Percentiles rank a stretch among this genome's conserved stretches.
phyloP scores from a whole-genome alignment of 2,329 filamentous ascomycete genomes.

The Chaetomium sp. region DNA sequence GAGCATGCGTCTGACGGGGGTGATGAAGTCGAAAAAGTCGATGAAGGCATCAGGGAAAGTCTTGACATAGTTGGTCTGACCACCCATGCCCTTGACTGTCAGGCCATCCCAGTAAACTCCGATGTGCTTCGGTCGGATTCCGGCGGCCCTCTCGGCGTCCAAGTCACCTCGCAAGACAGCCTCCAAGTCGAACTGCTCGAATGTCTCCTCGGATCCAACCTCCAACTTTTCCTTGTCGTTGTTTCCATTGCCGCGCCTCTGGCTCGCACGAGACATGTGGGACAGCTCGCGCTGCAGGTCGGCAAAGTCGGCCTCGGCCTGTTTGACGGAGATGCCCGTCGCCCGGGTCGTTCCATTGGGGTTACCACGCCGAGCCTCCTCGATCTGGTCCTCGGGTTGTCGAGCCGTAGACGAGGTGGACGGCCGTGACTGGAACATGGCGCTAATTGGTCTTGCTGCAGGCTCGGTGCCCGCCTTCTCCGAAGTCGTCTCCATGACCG shows the following conservation, averaged over 20 bases:
- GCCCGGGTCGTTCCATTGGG: slow-evolving; percentile 50
- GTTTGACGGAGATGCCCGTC: slow-evolving; percentile 63
- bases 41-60: slow-evolving; percentile 79
- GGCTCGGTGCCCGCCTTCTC: slow-evolving; percentile 17
- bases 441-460: neutral
- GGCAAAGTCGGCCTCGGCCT: slow-evolving; percentile 70
- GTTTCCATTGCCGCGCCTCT: slow-evolving; percentile 50
- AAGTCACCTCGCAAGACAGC: slow-evolving; percentile 70
- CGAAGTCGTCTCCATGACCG: slow-evolving; percentile 4
- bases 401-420: slow-evolving; percentile 35
- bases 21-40: slow-evolving; percentile 74
- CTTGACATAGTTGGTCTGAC: slow-evolving; percentile 69
- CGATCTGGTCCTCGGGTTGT: slow-evolving; percentile 44
- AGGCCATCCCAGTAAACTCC: slow-evolving; percentile 78
- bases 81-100: slow-evolving; percentile 74
- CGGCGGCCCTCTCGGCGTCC: slow-evolving; percentile 71
- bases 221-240: slow-evolving; percentile 57
- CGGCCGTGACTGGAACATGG: slow-evolving; percentile 17
- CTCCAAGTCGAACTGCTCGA: slow-evolving; percentile 74
- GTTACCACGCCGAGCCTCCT: slow-evolving; percentile 49
- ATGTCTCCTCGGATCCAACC: slow-evolving; percentile 48
- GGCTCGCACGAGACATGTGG: slow-evolving; percentile 57
- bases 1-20: slow-evolving; percentile 64
- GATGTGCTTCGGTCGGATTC: slow-evolving; percentile 79
- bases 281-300: slow-evolving; percentile 66